A percentile compares a stretch with the other conserved stretches of the same genome.
These are phyloP conservation scores for Neocucurbitaria cava DNA, from an alignment of 2,329 filamentous ascomycete species.

Conservation along the genomic window DNA sequence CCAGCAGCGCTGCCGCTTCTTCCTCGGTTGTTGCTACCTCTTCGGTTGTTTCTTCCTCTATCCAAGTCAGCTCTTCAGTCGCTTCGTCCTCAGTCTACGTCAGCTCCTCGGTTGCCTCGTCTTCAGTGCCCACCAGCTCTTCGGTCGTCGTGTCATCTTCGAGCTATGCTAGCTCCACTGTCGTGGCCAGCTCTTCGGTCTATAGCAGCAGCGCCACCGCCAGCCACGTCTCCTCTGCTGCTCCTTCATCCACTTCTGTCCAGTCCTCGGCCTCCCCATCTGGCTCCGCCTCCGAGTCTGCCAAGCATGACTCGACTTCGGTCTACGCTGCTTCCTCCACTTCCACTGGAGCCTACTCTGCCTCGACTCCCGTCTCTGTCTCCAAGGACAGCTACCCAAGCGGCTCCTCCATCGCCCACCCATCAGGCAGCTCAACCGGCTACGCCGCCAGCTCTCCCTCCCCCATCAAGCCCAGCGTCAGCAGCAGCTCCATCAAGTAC, in stretches of 20 bases:
- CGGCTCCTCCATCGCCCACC: slow-evolving; percentile 5
- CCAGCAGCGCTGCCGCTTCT: not conserved
- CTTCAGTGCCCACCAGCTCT: not conserved
- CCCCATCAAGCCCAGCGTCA: not conserved
- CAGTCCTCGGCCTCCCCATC: not conserved
- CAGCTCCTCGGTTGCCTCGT: not conserved
- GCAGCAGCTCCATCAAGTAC: not conserved
- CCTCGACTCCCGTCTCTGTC: not conserved
- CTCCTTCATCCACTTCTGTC: not conserved
- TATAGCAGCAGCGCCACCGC: slow-evolving; percentile 5
- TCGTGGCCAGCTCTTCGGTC: not conserved
- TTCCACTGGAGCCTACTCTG: slow-evolving; percentile 2
- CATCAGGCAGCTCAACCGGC: not conserved
- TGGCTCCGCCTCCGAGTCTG: not conserved
- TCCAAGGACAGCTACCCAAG: slow-evolving; percentile 16
- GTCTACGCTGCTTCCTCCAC: slow-evolving; percentile 5
- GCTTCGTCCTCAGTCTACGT: not conserved
- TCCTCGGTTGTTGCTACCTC: not conserved
- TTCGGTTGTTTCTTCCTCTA: not conserved
- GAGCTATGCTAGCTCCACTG: not conserved
- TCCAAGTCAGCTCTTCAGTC: not conserved
- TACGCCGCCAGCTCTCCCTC: not conserved
- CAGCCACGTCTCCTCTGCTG: slow-evolving; percentile 9
- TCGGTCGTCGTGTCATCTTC: too few relatives aligned
- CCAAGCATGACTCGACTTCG: slow-evolving; percentile 13